Evolutionary conservation across 108 stramenopile genomes (phyloP), one percentile per base, ranked within the genome.

Genomic region (Parietichytrium sp.): DNA sequence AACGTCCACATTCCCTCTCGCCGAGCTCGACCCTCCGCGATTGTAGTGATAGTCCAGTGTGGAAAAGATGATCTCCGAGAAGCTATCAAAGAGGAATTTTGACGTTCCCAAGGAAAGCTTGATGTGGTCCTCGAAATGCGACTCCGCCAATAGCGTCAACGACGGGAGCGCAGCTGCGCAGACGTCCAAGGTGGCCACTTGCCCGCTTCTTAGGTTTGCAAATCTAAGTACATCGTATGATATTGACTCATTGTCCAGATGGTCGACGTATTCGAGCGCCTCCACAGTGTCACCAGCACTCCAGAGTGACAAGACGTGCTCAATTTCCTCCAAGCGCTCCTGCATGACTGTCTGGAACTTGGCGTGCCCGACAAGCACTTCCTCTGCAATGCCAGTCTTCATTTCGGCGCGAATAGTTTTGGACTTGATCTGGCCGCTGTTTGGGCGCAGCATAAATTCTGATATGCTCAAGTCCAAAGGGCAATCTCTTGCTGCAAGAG

Each of bases 81-180:
- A 72, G 20, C 61, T 72, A 25, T 72, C 61, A 72, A 72, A 72
- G 61, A 72, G 42, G 42, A 72, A 72, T 42, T 72, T 72, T 2
- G 38, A 33, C 10, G 61, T 72, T 12, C 38, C 61, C 6, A 72
- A 42, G n/a, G 45, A 20, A 20, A 33, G 36, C 42, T 72, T 72
- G 3, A 72, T 72, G 33, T 72, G 61, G 61, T 45, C 61, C 42
- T 72, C 61, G 20, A 2, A 72, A 2, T 36, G 29, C 10, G 61
- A 72, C 33, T 72, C 61, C 2, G 38, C 61, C 1, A 72, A n/a
- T 33, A 33, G 36, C 6, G 20, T 42, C 25, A 72, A 25, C 13
- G 20, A 33, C 13, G 61, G 61, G 38, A 72, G 42, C 10, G 61
- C 61, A 16, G 61, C 61, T 10, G 61, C 61, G 20, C 61, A 72